Evolutionary conservation across 2,329 filamentous ascomycete species (phyloP).

Genomic region (Verticillium tricorpus): DNA sequence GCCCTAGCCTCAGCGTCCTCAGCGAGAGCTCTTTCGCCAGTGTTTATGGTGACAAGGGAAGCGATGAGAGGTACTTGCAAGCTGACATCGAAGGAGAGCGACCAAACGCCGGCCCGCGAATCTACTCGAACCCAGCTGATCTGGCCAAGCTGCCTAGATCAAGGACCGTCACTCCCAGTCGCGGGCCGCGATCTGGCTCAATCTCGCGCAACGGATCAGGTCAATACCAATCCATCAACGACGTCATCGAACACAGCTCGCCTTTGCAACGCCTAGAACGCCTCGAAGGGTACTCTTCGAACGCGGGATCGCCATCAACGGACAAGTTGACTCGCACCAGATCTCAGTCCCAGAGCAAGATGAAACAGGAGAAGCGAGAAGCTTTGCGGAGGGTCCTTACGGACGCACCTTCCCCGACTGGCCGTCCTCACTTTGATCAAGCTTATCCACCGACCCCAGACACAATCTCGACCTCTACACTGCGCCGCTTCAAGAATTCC

Average conservation of each 20-base stretch:
- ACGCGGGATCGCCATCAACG: slow-evolving; percentile 24
- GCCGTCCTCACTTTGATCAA: slow-evolving; percentile 37
- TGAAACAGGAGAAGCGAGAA: slow-evolving; percentile 43
- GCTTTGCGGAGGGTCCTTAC: slow-evolving; percentile 45
- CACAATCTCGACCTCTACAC: slow-evolving; percentile 52
- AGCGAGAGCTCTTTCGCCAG: slow-evolving; percentile 66
- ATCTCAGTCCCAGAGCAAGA: slow-evolving; percentile 18
- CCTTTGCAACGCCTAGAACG: slow-evolving; percentile 48
- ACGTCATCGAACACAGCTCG: slow-evolving; percentile 39
- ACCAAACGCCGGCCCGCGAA: background rate
- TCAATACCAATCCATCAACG: slow-evolving; percentile 41
- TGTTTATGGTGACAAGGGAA: slow-evolving; percentile 50
- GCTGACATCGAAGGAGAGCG: background rate
- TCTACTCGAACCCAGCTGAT: background rate
- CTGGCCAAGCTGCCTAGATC: background rate
- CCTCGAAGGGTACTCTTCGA: slow-evolving; percentile 24
- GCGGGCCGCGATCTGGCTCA: slow-evolving; percentile 23
- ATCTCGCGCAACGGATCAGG: slow-evolving; percentile 21
- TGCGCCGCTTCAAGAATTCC: slow-evolving; percentile 45
- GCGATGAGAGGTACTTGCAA: slow-evolving; percentile 9
- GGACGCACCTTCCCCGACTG: slow-evolving; percentile 28
- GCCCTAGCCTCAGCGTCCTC: slow-evolving; percentile 58
- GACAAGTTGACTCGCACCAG: slow-evolving; percentile 17
- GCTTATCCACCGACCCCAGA: slow-evolving; percentile 54
- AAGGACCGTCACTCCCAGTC: slow-evolving; percentile 16